Percentiles rank a stretch among this genome's conserved stretches.
These are phyloP conservation scores for Capronia americana DNA, from an alignment of 2,329 filamentous ascomycete species.

Conservation along the genomic window DNA sequence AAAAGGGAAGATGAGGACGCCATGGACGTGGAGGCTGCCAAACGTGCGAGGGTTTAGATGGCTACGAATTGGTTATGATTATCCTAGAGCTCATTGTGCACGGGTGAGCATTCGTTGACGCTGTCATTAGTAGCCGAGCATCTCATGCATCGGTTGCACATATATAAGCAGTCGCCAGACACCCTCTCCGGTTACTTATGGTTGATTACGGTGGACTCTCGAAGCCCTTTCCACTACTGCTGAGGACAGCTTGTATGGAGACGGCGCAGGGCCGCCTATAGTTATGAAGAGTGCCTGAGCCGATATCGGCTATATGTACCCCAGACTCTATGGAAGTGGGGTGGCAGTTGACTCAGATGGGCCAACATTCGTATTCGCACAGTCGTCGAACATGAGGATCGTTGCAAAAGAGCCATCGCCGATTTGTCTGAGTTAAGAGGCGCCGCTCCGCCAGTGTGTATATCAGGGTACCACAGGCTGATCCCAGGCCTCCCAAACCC, in stretches of 20 bases:
- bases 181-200: not conserved
- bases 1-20: constrained; percentile 35
- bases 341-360: not conserved
- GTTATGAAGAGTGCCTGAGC: not conserved
- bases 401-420: not conserved
- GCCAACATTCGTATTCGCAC: not conserved
- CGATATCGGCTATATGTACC: constrained; percentile 17
- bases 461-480: not conserved
- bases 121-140: not conserved
- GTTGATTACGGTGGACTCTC: not conserved
- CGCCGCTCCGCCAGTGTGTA: not conserved
- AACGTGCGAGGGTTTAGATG: constrained; percentile 33
- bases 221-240: not conserved
- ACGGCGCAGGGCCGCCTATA: not conserved
- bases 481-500: not conserved
- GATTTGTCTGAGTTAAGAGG: not conserved
- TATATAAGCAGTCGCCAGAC: not conserved
- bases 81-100: not conserved
- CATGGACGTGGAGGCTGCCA: constrained; percentile 36
- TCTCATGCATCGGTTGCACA: not conserved
- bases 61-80: constrained; percentile 3
- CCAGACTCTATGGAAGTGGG: constrained; percentile 5
- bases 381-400: not conserved
- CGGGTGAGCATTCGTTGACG: not conserved
- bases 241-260: not conserved